These are phyloP conservation scores for Cornus suecica DNA, from an alignment of 148 eudicot genomes.

Conservation along the genomic window DNA sequence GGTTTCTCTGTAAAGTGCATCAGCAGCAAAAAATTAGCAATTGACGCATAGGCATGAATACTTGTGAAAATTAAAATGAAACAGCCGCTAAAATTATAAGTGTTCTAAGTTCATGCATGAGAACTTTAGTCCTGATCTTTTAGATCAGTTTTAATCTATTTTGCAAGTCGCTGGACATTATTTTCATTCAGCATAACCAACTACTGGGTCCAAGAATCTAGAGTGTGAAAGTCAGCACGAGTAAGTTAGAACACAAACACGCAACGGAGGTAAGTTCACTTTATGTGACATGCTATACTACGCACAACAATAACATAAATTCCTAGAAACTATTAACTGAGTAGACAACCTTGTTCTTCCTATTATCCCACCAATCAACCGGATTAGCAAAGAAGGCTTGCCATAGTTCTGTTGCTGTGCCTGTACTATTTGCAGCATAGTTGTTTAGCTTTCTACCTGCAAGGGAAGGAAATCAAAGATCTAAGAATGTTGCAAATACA, in stretches of 20 bases:
- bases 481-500: not conserved
- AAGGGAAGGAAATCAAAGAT: conserved; percentile 4
- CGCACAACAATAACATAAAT: not conserved
- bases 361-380: conserved; percentile 96
- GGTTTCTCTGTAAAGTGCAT: conserved; percentile 57
- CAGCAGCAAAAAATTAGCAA: not conserved
- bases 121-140: not conserved
- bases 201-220: not conserved
- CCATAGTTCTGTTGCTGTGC: conserved; percentile 78
- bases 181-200: not conserved
- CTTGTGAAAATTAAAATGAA: not conserved
- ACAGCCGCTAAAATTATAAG: not conserved
- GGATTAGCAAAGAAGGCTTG: conserved; percentile 97
- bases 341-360: conserved; percentile 72
- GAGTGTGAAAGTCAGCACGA: not conserved
- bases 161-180: not conserved
- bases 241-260: not conserved
- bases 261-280: not conserved
- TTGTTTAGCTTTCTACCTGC: conserved; percentile 43
- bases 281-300: not conserved
- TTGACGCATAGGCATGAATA: not conserved
- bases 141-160: not conserved
- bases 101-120: not conserved
- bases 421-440: conserved; percentile 38
- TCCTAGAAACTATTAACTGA: not conserved